Percentiles rank a stretch among this genome's conserved stretches.
Conservation (phyloP, 2,329 filamentous ascomycete genomes). For the Colletotrichum australisinense region DNA sequence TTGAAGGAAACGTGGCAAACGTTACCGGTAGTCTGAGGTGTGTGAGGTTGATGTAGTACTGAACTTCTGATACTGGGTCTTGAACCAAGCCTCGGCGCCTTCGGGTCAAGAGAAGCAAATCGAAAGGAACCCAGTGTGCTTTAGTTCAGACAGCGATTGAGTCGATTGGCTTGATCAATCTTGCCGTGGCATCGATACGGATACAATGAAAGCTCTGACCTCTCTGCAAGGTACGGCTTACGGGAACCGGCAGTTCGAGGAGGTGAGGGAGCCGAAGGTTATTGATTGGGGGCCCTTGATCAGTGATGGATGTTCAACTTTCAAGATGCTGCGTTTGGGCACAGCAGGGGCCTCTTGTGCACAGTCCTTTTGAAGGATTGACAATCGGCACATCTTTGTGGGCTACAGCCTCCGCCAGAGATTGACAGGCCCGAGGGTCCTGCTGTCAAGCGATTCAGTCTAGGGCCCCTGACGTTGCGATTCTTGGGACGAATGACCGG, state of each 20-base stretch:
- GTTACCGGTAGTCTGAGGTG: background rate
- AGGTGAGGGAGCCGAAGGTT: constrained; percentile 15
- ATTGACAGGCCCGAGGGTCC: constrained; percentile 17
- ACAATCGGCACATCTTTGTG: constrained; percentile 24
- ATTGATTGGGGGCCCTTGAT: background rate
- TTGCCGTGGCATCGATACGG: background rate
- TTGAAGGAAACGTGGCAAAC: constrained; percentile 12
- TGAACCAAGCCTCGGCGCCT: constrained; percentile 16
- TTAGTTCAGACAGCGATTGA: background rate
- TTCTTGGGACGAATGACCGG: constrained; percentile 12
- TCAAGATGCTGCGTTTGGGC: background rate
- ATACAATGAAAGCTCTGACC: constrained; percentile 11
- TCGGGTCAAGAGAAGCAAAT: background rate
- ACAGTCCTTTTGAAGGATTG: constrained; percentile 25
- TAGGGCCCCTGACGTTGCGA: background rate
- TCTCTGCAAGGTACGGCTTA: constrained; percentile 10
- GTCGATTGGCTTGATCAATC: background rate
- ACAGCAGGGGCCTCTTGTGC: constrained; percentile 11
- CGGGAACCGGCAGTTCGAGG: constrained; percentile 28
- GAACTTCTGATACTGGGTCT: background rate
- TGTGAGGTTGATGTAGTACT: background rate
- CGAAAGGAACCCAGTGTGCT: background rate
- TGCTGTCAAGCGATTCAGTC: constrained; percentile 20
- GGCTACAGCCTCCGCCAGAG: background rate
- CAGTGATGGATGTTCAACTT: background rate